phyloP scores from a whole-genome alignment of 2,329 filamentous ascomycete genomes.

The Alternaria brassicae region DNA sequence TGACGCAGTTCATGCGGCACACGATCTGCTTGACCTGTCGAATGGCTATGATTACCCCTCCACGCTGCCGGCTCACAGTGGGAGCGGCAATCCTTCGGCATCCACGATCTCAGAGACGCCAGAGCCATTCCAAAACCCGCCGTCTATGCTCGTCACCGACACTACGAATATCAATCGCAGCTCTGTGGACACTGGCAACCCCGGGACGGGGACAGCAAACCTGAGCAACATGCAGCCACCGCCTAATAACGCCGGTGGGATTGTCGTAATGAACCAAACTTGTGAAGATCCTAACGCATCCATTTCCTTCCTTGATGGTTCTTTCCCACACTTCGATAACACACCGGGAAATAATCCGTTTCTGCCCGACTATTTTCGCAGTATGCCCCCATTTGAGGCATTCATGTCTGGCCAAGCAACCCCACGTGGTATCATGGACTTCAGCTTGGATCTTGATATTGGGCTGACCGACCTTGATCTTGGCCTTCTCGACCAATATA shows the following conservation, averaged over 20 bases:
- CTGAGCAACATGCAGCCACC: constrained; percentile 14
- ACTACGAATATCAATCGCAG: background rate
- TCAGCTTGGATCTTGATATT: constrained; percentile 55
- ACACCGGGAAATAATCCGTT: constrained; percentile 27
- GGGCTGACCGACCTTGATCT: constrained; percentile 56
- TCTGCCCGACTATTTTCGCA: constrained; percentile 40
- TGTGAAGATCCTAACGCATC: constrained; percentile 13
- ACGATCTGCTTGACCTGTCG: constrained; percentile 40
- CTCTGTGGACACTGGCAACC: background rate
- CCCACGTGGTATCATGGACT: constrained; percentile 55
- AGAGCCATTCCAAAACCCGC: constrained; percentile 7
- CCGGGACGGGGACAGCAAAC: background rate
- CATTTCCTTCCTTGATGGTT: constrained; percentile 25
- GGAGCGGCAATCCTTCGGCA: constrained; percentile 7
- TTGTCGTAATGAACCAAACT: constrained; percentile 11
- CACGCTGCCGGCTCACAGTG: constrained; percentile 12
- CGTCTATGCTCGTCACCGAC: constrained; percentile 7
- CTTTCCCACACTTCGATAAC: constrained; percentile 22
- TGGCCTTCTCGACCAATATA: constrained; percentile 55
- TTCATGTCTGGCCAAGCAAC: constrained; percentile 51
- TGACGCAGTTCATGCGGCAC: constrained; percentile 40
- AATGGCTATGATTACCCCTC: constrained; percentile 32
- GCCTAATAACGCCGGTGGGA: constrained; percentile 3
- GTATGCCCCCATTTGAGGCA: constrained; percentile 39
- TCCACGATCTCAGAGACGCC: constrained; percentile 12